Evolutionary conservation across 176 grass and related monocot species (phyloP).

Genomic region (Puccinellia tenuiflora): DNA sequence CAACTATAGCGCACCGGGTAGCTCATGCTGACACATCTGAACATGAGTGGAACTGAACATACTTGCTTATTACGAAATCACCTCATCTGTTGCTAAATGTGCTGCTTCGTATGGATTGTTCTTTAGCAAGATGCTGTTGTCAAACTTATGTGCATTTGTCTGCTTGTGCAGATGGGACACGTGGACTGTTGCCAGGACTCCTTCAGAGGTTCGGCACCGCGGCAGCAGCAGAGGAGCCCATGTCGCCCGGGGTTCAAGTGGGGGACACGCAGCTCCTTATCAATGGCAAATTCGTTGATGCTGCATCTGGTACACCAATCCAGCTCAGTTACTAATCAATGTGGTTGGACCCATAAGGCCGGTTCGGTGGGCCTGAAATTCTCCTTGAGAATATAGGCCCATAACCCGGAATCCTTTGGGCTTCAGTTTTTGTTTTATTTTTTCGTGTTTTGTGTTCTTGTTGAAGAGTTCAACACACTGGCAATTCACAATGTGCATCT

Average conservation of each 20-base stretch:
- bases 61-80: not conserved
- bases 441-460: not conserved
- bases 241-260: conserved; percentile 67
- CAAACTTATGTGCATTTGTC: not conserved
- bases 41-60: not conserved
- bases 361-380: not conserved
- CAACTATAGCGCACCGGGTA: not conserved
- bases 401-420: not conserved
- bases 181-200: conserved; percentile 42
- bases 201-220: conserved; percentile 78
- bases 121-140: not conserved
- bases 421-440: not conserved
- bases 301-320: conserved; percentile 58
- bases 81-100: not conserved
- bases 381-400: not conserved
- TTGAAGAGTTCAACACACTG: not conserved
- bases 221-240: conserved; percentile 64
- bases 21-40: not conserved
- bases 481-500: not conserved
- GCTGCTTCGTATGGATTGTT: too few species aligned
- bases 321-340: not conserved
- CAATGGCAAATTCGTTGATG: conserved; percentile 79
- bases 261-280: conserved; percentile 78
- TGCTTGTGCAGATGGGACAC: conserved; percentile 43
- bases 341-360: not conserved